Evolutionary conservation across 2,329 filamentous ascomycete genomes (phyloP).

Genomic region (Colletotrichum karsti): DNA sequence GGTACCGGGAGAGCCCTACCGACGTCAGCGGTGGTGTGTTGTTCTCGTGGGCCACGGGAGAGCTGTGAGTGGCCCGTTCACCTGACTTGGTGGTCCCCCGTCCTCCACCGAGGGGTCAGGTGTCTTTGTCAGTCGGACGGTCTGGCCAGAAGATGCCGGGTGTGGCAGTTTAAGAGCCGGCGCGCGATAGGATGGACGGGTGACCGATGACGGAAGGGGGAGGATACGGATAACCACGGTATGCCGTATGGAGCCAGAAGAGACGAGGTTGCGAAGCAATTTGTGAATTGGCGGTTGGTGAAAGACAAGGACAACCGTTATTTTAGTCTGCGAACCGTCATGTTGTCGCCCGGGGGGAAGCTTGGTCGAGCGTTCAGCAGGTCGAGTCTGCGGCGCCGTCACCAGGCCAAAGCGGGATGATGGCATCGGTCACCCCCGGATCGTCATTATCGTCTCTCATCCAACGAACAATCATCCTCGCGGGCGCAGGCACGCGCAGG

Average conservation of each 20-base stretch:
- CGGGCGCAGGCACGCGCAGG: conserved; percentile 11
- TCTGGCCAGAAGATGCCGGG: conserved; percentile 9
- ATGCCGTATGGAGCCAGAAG: not conserved
- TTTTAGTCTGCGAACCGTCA: conserved; percentile 11
- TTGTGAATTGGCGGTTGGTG: not conserved
- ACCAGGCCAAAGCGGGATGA: conserved; percentile 27
- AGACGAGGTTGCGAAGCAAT: conserved; percentile 1
- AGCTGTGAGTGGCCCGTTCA: conserved; percentile 26
- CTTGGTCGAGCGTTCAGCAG: conserved; percentile 6
- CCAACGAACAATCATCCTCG: not conserved
- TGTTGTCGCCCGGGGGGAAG: not conserved
- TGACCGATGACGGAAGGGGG: conserved; percentile 19
- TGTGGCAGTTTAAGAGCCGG: conserved; percentile 10
- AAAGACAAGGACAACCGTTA: conserved; percentile 17
- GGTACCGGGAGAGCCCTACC: conserved; percentile 14
- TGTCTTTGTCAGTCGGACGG: conserved; percentile 25
- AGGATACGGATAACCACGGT: conserved; percentile 6
- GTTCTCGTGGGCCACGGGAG: conserved; percentile 26
- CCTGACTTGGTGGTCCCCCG: conserved; percentile 21
- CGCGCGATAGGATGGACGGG: conserved; percentile 18
- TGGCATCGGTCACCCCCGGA: conserved; percentile 26
- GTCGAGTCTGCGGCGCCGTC: conserved; percentile 13
- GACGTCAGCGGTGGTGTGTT: conserved; percentile 28
- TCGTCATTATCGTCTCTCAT: conserved; percentile 5
- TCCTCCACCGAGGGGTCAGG: conserved; percentile 29